Conservation (phyloP, 73 alveolate genomes). For the Paramecium sonneborni region DNA sequence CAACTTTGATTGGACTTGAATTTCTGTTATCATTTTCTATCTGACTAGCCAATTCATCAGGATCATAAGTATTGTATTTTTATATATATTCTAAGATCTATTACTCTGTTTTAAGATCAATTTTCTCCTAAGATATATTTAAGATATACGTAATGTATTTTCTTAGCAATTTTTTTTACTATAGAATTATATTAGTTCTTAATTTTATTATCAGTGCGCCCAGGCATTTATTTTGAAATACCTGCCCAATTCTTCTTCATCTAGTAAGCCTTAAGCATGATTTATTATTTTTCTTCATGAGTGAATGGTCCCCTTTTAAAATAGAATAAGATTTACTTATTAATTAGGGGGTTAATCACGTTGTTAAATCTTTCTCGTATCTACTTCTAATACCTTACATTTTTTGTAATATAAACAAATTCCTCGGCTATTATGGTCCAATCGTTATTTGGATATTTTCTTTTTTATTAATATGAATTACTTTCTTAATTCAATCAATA, state of each 20-base stretch:
- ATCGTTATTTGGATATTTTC: background rate
- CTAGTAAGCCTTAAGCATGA: background rate
- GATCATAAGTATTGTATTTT: background rate
- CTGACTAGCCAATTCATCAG: background rate
- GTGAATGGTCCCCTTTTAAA: background rate
- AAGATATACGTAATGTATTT: background rate
- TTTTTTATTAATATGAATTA: background rate
- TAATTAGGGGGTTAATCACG: background rate
- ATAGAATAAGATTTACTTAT: background rate
- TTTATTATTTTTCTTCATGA: background rate
- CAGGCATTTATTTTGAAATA: background rate
- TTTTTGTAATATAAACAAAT: background rate
- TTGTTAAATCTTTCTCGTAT: background rate
- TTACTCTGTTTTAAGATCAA: background rate
- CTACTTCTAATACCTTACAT: background rate
- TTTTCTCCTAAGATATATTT: background rate
- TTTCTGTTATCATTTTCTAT: background rate
- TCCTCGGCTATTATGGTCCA: background rate
- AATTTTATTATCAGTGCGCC: constrained; percentile 15
- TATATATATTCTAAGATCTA: background rate
- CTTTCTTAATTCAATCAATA: background rate
- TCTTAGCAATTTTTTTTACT: background rate
- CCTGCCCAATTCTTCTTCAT: background rate
- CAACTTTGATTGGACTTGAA: background rate
- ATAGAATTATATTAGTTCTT: background rate